Evolutionary conservation across 352 stramenopile species (phyloP).

Genomic region (Sclerospora graminicola): DNA sequence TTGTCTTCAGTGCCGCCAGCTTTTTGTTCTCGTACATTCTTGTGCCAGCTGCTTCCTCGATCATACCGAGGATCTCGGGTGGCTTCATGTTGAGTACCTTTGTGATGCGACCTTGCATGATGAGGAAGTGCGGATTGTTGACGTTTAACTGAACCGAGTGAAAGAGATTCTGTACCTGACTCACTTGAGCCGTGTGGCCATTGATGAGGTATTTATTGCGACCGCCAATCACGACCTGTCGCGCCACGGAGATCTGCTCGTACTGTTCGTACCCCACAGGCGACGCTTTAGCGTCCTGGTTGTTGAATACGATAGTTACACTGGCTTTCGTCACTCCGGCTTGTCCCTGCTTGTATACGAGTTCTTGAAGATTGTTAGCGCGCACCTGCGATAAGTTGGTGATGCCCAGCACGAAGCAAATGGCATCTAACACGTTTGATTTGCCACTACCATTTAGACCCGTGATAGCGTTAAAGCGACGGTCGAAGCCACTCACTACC

Average conservation of each 20-base stretch:
- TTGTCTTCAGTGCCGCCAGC: slow-evolving; percentile 95
- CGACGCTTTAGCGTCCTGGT: slow-evolving; percentile 87
- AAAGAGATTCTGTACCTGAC: slow-evolving; percentile 99
- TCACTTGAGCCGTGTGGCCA: slow-evolving; percentile 93
- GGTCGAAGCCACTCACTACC: slow-evolving; percentile 97
- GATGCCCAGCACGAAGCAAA: slow-evolving; percentile 99
- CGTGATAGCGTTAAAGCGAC: slow-evolving; percentile 99
- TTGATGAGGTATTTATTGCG: slow-evolving; percentile 99
- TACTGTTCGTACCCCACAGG: slow-evolving; percentile 97
- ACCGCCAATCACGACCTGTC: slow-evolving; percentile 96
- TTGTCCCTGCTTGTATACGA: slow-evolving; percentile 99
- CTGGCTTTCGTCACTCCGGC: slow-evolving; percentile 98
- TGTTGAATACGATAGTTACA: slow-evolving; percentile 99
- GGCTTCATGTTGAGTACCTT: slow-evolving; percentile 99
- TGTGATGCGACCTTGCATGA: slow-evolving; percentile 99
- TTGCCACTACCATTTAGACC: slow-evolving; percentile 99
- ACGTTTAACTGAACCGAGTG: slow-evolving; percentile 99
- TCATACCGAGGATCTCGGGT: slow-evolving; percentile 98
- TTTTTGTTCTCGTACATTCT: slow-evolving; percentile 99
- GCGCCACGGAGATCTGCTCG: slow-evolving; percentile 97
- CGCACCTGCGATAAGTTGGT: slow-evolving; percentile 98
- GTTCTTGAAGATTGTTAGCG: slow-evolving; percentile 96
- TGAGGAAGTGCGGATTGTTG: slow-evolving; percentile 99
- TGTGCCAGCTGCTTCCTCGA: slow-evolving; percentile 98
- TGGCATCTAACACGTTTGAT: slow-evolving; percentile 99